phyloP scores from a whole-genome alignment of 495 filamentous ascomycete species.

The Penicillium manginii region DNA sequence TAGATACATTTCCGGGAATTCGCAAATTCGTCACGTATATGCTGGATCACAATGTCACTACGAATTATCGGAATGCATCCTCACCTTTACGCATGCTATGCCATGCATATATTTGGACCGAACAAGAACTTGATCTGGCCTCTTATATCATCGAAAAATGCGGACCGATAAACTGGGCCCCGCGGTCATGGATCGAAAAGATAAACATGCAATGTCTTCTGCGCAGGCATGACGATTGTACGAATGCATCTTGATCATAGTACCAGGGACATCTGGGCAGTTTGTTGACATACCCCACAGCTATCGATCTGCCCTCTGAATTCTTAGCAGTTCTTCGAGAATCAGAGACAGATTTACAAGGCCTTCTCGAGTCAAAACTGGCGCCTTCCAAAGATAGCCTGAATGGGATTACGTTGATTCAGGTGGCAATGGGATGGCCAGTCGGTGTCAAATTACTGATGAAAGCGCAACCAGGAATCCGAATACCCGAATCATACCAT shows the following conservation, averaged over 20 bases:
- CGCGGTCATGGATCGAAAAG: background rate
- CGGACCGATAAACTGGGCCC: constrained; percentile 6
- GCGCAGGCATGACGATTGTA: background rate
- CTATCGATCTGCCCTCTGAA: background rate
- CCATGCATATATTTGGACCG: constrained; percentile 5
- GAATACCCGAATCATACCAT: background rate
- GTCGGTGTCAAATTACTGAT: constrained; percentile 4
- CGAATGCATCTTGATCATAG: no score
- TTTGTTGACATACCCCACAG: no score
- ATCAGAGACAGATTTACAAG: background rate
- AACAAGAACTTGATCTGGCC: background rate
- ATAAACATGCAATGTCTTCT: constrained; percentile 7
- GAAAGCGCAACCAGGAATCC: background rate
- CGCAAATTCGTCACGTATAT: constrained; percentile 7
- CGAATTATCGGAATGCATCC: background rate
- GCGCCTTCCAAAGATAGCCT: background rate
- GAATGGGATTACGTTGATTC: background rate
- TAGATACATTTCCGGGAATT: background rate
- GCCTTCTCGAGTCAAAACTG: background rate
- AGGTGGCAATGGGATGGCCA: constrained; percentile 6
- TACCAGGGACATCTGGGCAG: no score
- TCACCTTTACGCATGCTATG: constrained; percentile 3
- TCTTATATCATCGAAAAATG: constrained; percentile 7
- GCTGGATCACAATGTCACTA: constrained; percentile 1
- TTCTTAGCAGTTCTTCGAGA: background rate